Percentiles rank a stretch among this genome's conserved stretches.
These are phyloP conservation scores for Trebouxia gelatinosa DNA, from an alignment of 163 green algal genomes.

Conservation along the genomic window DNA sequence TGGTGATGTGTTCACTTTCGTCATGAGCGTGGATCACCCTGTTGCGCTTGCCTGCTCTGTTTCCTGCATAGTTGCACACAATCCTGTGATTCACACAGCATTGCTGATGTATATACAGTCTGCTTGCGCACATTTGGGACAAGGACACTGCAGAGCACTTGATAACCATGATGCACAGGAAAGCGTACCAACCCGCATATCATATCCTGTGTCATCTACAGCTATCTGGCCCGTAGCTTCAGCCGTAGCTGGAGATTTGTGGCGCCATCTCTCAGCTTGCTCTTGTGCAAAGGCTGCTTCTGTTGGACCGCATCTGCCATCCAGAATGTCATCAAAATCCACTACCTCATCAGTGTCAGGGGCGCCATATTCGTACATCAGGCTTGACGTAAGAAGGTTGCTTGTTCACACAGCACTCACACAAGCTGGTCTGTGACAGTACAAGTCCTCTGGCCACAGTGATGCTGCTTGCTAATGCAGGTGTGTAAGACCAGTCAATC, in stretches of 20 bases:
- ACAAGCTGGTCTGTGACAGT: too few species aligned
- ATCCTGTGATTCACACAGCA: too few species aligned
- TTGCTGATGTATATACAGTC: too few species aligned
- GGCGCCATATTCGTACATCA: background rate
- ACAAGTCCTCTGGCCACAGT: too few species aligned
- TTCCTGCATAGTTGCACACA: too few species aligned
- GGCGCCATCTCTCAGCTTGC: background rate
- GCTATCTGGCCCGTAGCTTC: background rate
- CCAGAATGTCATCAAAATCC: background rate
- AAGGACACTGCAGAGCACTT: background rate
- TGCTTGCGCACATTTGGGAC: too few species aligned
- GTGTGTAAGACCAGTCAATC: too few species aligned
- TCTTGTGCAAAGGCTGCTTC: constrained; percentile 9
- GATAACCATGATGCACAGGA: background rate
- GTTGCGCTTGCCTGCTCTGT: constrained; percentile 21
- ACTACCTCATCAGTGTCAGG: constrained; percentile 13
- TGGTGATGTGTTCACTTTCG: background rate
- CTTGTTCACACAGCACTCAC: too few species aligned
- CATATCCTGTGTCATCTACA: constrained; percentile 15
- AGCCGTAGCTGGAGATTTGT: background rate
- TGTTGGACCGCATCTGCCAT: background rate
- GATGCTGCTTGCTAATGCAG: too few species aligned
- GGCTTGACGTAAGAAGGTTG: too few species aligned
- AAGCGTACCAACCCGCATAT: constrained; percentile 24
- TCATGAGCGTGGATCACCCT: background rate